These are phyloP conservation scores for Leccinellum albellum DNA, from an alignment of 768 basidiomycete species.

Conservation along the genomic window DNA sequence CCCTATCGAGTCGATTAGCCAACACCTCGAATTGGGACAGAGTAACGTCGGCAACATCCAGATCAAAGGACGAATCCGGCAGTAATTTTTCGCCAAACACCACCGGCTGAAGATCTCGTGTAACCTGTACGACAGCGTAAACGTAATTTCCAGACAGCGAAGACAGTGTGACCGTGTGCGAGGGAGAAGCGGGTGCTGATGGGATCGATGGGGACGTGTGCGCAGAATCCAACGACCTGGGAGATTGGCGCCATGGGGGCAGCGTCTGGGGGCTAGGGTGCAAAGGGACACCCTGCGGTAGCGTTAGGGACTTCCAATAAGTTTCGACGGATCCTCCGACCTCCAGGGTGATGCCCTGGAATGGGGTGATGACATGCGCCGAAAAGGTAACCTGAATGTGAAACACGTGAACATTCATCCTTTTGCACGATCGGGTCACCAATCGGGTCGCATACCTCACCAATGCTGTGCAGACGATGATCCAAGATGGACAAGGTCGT, in stretches of 20 bases:
- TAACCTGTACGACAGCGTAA: slow-evolving; percentile 85
- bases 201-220: slow-evolving; percentile 72
- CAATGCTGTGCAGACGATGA: slow-evolving; percentile 88
- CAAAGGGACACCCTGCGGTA: slow-evolving; percentile 28
- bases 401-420: slow-evolving; percentile 7
- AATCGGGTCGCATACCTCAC: slow-evolving; percentile 56
- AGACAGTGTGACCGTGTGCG: slow-evolving; percentile 73
- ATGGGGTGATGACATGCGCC: slow-evolving; percentile 80
- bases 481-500: slow-evolving; percentile 81
- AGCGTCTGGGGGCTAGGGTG: slow-evolving; percentile 34
- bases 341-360: slow-evolving; percentile 88
- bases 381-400: slow-evolving; percentile 76
- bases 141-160: slow-evolving; percentile 90
- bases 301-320: slow-evolving; percentile 86
- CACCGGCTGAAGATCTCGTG: slow-evolving; percentile 88
- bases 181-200: slow-evolving; percentile 42
- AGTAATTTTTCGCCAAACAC: slow-evolving; percentile 73
- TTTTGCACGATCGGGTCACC: neutral
- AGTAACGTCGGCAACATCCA: slow-evolving; percentile 83
- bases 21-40: slow-evolving; percentile 73
- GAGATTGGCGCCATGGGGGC: slow-evolving; percentile 34
- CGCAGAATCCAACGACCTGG: slow-evolving; percentile 45
- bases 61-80: slow-evolving; percentile 66
- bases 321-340: slow-evolving; percentile 95
- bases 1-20: slow-evolving; percentile 48